Evolutionary conservation across 2,329 filamentous ascomycete species (phyloP), one percentile per base, ranked within the genome.

Genomic region (Colletotrichum sansevieriae): DNA sequence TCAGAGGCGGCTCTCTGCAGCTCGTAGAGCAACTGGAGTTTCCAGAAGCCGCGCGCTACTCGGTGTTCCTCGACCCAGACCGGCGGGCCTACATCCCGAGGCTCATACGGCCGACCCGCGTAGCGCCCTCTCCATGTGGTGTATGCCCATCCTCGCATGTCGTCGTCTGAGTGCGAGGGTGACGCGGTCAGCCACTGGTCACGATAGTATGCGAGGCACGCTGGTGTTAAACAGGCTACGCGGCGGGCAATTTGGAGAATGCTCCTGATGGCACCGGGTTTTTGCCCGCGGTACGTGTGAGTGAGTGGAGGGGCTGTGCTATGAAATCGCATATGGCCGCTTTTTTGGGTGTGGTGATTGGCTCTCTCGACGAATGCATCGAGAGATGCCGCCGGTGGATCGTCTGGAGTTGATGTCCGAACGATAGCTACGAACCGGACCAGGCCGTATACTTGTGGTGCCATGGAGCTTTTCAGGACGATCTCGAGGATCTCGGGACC

Each of bases 31-130:
- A 60, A 25, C 46, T 60, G 57, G 12, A 60, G 43, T 35, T 25
- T 47, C 57, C 57, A 60, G 44, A 60, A 60, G 13, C 43, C 57
- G 9, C 46, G 43, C 12, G 35, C 35, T 8, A 20, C 41, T 7
- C 57, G 43, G 13, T 60, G 57, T 22, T 60, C 57, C 44, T 60
- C 57, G 43, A 60, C 25, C 57, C 57, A 60, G 15, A 55, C 47
- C n/a, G 55, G 54, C 3, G 63, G 63, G 20, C 61, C 61, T 12
- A 55, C 43, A 13, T 55, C 52, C 13, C 12, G 29, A 11, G 61
- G 61, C 10, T 9, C 25, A 18, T 55, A 55, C 10, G 52, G 52
- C 33, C 52, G 52, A n/a, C 35, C 52, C 12, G 52, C 52, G 35
- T 55, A 55, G 52, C 52, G 52, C 18, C 18, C 35, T 20, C 20